Evolutionary conservation across 2,329 filamentous ascomycete species (phyloP), one percentile per base, ranked within the genome.

Genomic region (Capronia coronata): DNA sequence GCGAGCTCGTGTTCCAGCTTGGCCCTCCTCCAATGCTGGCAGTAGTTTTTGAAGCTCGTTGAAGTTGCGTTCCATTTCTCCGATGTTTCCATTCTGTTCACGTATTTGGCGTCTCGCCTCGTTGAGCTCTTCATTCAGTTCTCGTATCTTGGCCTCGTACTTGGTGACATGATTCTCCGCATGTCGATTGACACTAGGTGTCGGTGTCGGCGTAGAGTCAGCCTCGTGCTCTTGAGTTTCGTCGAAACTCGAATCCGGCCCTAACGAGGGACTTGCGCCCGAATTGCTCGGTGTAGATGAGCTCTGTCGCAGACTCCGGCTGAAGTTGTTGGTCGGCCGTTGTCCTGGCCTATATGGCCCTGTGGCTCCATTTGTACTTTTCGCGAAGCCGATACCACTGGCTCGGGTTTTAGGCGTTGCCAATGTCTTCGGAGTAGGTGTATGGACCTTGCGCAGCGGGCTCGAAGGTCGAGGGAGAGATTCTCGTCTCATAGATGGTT

Each of bases 401-500:
- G 54, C 50, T 25, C 58, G 43, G 21, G 52, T 54, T 43, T 58
- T 60, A 3, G 58, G 58, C n/a, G 58, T 60, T 3, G 44, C 42
- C 47, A 59, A 25, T 9, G 47, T 42, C 29, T 54, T 55, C 10
- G 54, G 49, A 7, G 58, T 55, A 16, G 52, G 53, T 4, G 67
- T 78, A 49, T 82, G 82, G 40, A 80, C 69, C 60, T 79, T 84
- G 58, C 86, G 82, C 29, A 86, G 75, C 2, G 91, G 93, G 1
- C 91, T 96, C 57, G 95, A 90, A 3, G 93, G 86, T 23, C 90
- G 84, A 45, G 86, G 80, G n/a, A 95, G 73, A 1, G 90, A 94
- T 7, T 83, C 82, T 50, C 89, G 80, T 38, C 70, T 64, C 40
- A 80, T 70, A 59, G 79, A 82, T 3, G 77, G 72, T 65, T 86